Conservation (phyloP, 106 monocot genomes). For the Apostasia ramifera region DNA sequence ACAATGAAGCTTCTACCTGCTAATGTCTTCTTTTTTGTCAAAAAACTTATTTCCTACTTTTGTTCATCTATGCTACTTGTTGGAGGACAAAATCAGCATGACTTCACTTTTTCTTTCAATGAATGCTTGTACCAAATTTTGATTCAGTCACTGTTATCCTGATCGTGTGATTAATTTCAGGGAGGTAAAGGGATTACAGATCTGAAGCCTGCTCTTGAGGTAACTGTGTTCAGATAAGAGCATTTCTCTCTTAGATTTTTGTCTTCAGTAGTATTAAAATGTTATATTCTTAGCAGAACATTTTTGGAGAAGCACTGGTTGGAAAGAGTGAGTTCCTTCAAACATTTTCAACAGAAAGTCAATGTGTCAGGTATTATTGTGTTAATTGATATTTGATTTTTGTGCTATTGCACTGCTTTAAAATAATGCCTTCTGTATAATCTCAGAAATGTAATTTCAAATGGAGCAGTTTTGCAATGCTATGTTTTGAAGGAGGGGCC, state of each 20-base stretch:
- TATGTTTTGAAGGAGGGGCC: conserved; percentile 15
- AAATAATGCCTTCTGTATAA: neutral
- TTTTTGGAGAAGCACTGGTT: conserved; percentile 78
- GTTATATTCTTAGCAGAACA: conserved; percentile 31
- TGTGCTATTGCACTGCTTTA: neutral
- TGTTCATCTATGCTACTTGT: too few relatives aligned
- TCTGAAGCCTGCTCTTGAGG: conserved; percentile 68
- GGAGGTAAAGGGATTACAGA: conserved; percentile 91
- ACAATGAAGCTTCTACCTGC: too few relatives aligned
- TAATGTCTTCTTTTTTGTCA: too few relatives aligned
- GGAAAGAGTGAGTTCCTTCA: conserved; percentile 75
- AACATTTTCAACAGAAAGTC: conserved; percentile 62
- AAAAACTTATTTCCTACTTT: too few relatives aligned
- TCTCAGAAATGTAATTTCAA: conserved; percentile 51
- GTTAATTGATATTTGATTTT: neutral
- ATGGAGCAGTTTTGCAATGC: conserved; percentile 32
- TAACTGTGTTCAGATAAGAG: conserved; percentile 13
- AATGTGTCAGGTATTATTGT: conserved; percentile 44
- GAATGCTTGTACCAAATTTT: too few relatives aligned
- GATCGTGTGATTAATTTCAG: conserved; percentile 27
- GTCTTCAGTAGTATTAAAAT: conserved; percentile 4
- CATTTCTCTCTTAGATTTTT: neutral
- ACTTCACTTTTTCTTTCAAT: too few relatives aligned
- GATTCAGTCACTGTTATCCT: neutral
- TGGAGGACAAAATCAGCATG: too few relatives aligned